Percentiles rank a stretch among this genome's conserved stretches.
Conservation (phyloP, 164 flowering plant genomes). For the Magnolia kwangsiensis region DNA sequence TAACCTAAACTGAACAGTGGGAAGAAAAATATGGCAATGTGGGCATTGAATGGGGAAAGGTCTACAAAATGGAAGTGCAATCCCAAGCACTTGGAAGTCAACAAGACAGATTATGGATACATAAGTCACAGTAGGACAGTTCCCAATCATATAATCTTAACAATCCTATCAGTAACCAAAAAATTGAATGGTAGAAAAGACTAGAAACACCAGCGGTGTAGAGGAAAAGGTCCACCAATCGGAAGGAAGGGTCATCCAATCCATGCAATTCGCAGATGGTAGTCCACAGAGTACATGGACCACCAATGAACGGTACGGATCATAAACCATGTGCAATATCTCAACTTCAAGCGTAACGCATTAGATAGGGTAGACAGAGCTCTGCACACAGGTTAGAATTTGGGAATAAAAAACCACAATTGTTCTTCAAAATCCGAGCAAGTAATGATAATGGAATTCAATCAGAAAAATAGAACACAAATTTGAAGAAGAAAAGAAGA, state of each 20-base stretch:
- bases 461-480: background rate
- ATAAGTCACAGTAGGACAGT: too few relatives aligned
- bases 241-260: background rate
- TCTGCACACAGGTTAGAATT: background rate
- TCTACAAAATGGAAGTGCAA: too few relatives aligned
- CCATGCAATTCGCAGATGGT: background rate
- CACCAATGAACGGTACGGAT: background rate
- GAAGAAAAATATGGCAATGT: too few relatives aligned
- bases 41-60: too few relatives aligned
- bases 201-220: background rate
- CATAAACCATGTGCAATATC: background rate
- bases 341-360: background rate
- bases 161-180: too few relatives aligned
- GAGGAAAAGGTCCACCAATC: background rate
- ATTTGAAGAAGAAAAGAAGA: background rate
- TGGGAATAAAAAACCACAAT: background rate
- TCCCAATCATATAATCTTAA: too few relatives aligned
- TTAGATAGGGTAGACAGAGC: background rate
- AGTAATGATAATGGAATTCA: too few relatives aligned
- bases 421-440: background rate
- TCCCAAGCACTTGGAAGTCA: too few relatives aligned
- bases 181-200: background rate
- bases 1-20: too few relatives aligned
- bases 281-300: background rate
- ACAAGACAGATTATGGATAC: too few relatives aligned